These are phyloP conservation scores for Sclerotinia glacialis DNA, from an alignment of 2,329 filamentous ascomycete species.

Conservation along the genomic window DNA sequence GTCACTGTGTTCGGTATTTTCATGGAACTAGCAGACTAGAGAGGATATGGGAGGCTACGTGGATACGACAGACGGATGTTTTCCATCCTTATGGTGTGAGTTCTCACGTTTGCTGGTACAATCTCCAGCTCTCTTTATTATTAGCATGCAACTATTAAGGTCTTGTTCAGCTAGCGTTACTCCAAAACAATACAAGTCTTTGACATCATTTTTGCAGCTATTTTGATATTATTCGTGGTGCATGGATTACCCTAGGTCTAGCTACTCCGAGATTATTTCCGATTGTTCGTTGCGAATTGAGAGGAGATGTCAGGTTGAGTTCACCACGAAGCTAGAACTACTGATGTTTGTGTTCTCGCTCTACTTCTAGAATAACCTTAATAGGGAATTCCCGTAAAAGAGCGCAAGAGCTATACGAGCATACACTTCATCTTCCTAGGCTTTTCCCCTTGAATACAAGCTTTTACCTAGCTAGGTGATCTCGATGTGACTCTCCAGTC, in stretches of 20 bases:
- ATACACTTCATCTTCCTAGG: too few relatives aligned
- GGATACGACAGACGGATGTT: not conserved
- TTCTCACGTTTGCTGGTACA: not conserved
- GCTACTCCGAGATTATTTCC: too few relatives aligned
- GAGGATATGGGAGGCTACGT: not conserved
- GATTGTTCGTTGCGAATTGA: too few relatives aligned
- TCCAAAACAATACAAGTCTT: not conserved
- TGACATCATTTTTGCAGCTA: not conserved
- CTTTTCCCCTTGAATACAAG: too few relatives aligned
- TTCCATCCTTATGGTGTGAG: not conserved
- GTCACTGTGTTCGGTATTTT: not conserved
- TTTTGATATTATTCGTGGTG: not conserved
- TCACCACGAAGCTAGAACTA: too few relatives aligned
- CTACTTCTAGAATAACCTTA: too few relatives aligned
- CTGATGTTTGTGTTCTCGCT: too few relatives aligned
- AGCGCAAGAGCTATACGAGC: too few relatives aligned
- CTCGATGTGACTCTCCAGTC: too few relatives aligned
- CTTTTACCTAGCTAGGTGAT: too few relatives aligned
- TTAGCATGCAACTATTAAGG: not conserved
- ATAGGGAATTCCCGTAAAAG: too few relatives aligned
- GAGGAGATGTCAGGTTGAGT: too few relatives aligned
- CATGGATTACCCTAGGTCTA: not conserved
- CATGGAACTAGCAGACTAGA: not conserved
- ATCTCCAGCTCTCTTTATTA: not conserved
- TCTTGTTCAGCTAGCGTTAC: rapidly evolving